These are phyloP conservation scores for Camptophora hylomeconis DNA, from an alignment of 2,329 filamentous ascomycete genomes.

Conservation along the genomic window DNA sequence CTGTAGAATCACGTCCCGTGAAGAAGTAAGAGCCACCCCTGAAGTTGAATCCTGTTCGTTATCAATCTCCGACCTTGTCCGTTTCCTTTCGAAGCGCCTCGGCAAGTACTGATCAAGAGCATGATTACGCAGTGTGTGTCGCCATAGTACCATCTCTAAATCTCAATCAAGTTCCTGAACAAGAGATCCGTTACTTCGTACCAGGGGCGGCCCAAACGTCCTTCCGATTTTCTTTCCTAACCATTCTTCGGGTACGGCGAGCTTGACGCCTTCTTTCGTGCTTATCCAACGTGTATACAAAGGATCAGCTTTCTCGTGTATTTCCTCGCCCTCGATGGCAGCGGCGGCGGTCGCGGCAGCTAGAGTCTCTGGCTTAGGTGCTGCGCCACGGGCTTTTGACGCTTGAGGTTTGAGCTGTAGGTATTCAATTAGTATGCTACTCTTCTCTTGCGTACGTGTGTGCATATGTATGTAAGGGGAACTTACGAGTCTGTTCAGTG, in stretches of 20 bases:
- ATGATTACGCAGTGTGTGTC: constrained; percentile 6
- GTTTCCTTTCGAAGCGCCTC: too few relatives aligned
- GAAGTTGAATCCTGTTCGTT: too few relatives aligned
- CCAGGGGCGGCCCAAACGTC: constrained; percentile 21
- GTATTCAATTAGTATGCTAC: constrained; percentile 5
- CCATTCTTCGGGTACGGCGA: constrained; percentile 36
- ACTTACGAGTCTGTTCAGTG: constrained; percentile 16
- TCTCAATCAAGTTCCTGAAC: constrained; percentile 17
- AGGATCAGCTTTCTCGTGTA: constrained; percentile 27
- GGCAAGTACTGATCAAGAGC: not conserved
- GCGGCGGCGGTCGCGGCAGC: constrained; percentile 26
- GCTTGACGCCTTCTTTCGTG: constrained; percentile 25
- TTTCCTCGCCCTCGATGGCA: constrained; percentile 23
- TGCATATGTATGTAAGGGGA: constrained; percentile 3
- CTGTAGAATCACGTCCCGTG: too few relatives aligned
- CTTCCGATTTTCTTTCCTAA: constrained; percentile 29
- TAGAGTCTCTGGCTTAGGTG: constrained; percentile 30
- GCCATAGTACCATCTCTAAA: too few relatives aligned
- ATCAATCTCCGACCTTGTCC: too few relatives aligned
- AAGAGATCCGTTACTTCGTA: constrained; percentile 7
- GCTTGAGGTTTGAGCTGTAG: constrained; percentile 48
- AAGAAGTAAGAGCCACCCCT: too few relatives aligned
- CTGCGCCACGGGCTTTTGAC: constrained; percentile 42
- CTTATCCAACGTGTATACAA: constrained; percentile 34
- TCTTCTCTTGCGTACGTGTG: too few relatives aligned